phyloP scores from a whole-genome alignment of 768 basidiomycete genomes.

The Pleurotus salmoneostramineus region DNA sequence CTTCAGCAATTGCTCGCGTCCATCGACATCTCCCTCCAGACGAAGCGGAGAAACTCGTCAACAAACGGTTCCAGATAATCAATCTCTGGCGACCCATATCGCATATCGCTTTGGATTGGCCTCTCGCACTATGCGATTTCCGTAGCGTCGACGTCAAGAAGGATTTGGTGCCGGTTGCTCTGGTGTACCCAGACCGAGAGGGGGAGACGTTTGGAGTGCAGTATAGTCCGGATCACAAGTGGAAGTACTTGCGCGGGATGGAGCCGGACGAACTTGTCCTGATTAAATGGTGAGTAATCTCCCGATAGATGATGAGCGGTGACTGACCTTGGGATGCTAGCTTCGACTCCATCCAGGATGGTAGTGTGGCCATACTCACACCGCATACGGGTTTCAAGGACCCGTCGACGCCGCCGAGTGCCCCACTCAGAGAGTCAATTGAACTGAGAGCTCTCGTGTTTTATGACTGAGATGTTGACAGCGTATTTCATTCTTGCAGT shows the following conservation, averaged over 20 bases:
- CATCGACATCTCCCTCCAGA: conserved; percentile 32
- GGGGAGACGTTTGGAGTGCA: conserved; percentile 34
- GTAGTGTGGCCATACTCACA: conserved; percentile 29
- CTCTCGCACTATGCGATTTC: conserved; percentile 38
- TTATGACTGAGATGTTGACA: conserved; percentile 25
- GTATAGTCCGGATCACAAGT: conserved; percentile 27
- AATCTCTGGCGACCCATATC: conserved; percentile 44
- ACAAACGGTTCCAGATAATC: conserved; percentile 41
- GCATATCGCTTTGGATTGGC: conserved; percentile 32
- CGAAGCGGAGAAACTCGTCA: conserved; percentile 29
- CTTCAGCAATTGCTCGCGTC: conserved; percentile 28
- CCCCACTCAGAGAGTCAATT: conserved; percentile 52
- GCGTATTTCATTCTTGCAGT: not conserved
- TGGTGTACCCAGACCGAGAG: conserved; percentile 28
- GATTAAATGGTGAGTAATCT: conserved; percentile 25
- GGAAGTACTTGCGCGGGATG: conserved; percentile 33
- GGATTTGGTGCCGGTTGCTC: conserved; percentile 26
- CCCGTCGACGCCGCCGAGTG: conserved; percentile 43
- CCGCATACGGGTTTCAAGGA: conserved; percentile 65
- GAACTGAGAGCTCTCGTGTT: conserved; percentile 64
- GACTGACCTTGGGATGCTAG: not conserved
- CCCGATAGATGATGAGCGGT: too few relatives aligned
- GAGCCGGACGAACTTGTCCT: conserved; percentile 28
- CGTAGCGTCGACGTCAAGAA: conserved; percentile 26
- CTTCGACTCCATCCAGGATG: conserved; percentile 3